These are phyloP conservation scores for Eucalyptus sideroxylon DNA, from an alignment of 345 rosid genomes.

Conservation along the genomic window DNA sequence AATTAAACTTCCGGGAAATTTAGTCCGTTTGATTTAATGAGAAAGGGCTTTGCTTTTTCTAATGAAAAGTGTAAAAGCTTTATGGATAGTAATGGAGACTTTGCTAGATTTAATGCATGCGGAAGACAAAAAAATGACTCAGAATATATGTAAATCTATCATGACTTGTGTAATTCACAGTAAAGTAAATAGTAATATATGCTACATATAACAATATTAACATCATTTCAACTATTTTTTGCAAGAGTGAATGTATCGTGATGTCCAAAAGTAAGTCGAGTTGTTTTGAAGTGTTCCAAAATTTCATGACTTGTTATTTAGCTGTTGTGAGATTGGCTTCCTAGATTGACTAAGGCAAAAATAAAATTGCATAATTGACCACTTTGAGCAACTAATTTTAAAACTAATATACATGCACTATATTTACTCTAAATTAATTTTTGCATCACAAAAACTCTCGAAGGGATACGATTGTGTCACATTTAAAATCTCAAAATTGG, in stretches of 20 bases:
- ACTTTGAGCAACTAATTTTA: too few relatives aligned
- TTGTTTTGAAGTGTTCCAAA: rapidly evolving
- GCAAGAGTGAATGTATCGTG: rapidly evolving
- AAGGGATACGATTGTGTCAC: rapidly evolving
- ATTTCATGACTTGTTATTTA: too few relatives aligned
- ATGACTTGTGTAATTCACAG: background rate
- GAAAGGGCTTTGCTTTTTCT: background rate
- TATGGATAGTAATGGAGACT: rapidly evolving
- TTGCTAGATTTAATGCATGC: background rate
- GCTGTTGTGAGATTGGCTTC: background rate
- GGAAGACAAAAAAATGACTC: rapidly evolving
- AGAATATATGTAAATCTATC: rapidly evolving
- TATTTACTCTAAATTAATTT: too few relatives aligned
- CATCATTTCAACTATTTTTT: background rate
- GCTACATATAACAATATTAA: rapidly evolving
- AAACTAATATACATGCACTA: too few relatives aligned
- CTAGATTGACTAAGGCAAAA: rapidly evolving
- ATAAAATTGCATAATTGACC: rapidly evolving
- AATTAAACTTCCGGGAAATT: rapidly evolving
- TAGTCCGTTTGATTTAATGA: background rate
- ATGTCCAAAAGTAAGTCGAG: rapidly evolving
- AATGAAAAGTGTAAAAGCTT: background rate
- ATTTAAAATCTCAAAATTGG: background rate
- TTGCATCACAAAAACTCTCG: too few relatives aligned
- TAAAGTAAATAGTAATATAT: too few relatives aligned